Percentiles rank a stretch among this genome's conserved stretches.
Evolutionary conservation across 2,329 filamentous ascomycete species (phyloP).

Genomic region (Penicillium rolfsii): DNA sequence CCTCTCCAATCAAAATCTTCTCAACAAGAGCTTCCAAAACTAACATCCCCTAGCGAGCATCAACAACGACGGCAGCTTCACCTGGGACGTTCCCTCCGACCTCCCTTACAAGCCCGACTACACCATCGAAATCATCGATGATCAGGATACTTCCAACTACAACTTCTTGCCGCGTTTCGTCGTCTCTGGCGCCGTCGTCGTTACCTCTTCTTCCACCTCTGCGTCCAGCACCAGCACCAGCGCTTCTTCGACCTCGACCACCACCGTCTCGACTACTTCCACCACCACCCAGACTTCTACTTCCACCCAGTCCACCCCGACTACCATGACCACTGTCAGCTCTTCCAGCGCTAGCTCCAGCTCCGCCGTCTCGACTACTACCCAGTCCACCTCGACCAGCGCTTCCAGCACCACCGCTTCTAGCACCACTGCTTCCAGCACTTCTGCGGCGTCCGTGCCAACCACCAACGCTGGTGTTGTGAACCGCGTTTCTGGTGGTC

Average conservation of each 20-base stretch:
- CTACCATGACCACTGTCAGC: slow-evolving; percentile 23
- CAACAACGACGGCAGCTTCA: slow-evolving; percentile 54
- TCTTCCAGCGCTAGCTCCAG: slow-evolving; percentile 17
- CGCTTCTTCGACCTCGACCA: slow-evolving; percentile 19
- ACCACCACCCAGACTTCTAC: slow-evolving; percentile 32
- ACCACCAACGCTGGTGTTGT: slow-evolving; percentile 36
- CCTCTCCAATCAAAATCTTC: no score
- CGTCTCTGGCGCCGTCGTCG: slow-evolving; percentile 48
- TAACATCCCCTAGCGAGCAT: slow-evolving; percentile 45
- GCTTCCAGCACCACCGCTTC: slow-evolving; percentile 25
- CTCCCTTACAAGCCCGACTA: slow-evolving; percentile 52
- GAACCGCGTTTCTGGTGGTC: slow-evolving; percentile 40
- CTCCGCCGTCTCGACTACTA: slow-evolving; percentile 14
- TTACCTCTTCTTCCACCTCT: slow-evolving; percentile 38
- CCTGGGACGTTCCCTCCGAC: slow-evolving; percentile 50
- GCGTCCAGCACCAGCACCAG: slow-evolving; percentile 22
- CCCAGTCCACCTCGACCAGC: slow-evolving; percentile 8
- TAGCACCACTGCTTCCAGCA: slow-evolving; percentile 18
- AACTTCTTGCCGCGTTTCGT: slow-evolving; percentile 60
- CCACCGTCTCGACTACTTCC: slow-evolving; percentile 25
- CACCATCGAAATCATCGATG: slow-evolving; percentile 58
- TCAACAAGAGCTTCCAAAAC: not conserved
- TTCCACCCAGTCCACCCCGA: slow-evolving; percentile 20
- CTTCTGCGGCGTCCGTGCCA: slow-evolving; percentile 31
- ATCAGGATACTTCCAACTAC: slow-evolving; percentile 46